A percentile compares a stretch with the other conserved stretches of the same genome.
Evolutionary conservation across 164 flowering plant species (phyloP).

Genomic region (Protea cynaroides): DNA sequence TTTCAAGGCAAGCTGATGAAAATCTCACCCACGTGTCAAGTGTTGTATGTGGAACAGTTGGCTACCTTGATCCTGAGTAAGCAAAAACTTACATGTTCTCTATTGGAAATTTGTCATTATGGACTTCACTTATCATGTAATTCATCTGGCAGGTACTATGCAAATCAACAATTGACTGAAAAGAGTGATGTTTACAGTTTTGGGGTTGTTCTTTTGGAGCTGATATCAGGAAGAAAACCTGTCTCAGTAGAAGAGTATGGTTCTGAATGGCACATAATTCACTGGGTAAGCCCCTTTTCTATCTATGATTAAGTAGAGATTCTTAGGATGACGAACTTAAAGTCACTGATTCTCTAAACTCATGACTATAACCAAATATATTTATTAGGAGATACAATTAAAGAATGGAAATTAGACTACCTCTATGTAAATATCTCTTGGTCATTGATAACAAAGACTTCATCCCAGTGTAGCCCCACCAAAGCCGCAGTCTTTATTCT

Average conservation of each 20-base stretch:
- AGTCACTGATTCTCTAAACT: neutral
- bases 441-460: too few species aligned
- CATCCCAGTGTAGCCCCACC: too few species aligned
- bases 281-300: slow-evolving; percentile 57
- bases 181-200: slow-evolving; percentile 94
- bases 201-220: slow-evolving; percentile 87
- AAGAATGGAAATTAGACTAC: too few species aligned
- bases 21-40: slow-evolving; percentile 90
- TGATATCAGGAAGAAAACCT: slow-evolving; percentile 86
- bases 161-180: slow-evolving; percentile 75
- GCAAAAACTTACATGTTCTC: slow-evolving; percentile 10
- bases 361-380: neutral
- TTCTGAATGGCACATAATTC: slow-evolving; percentile 82
- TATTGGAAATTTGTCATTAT: neutral
- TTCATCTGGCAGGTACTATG: slow-evolving; percentile 62
- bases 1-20: slow-evolving; percentile 89
- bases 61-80: slow-evolving; percentile 98
- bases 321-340: neutral
- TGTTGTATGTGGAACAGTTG: slow-evolving; percentile 84
- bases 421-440: too few species aligned
- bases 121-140: slow-evolving; percentile 5
- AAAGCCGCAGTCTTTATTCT: too few species aligned
- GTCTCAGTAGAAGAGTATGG: slow-evolving; percentile 75
- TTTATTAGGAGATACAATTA: too few species aligned
- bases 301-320: neutral